Evolutionary conservation across 139 green algal species (phyloP), one percentile per base, ranked within the genome.

Genomic region (Auxenochlorella pyrenoidosa): DNA sequence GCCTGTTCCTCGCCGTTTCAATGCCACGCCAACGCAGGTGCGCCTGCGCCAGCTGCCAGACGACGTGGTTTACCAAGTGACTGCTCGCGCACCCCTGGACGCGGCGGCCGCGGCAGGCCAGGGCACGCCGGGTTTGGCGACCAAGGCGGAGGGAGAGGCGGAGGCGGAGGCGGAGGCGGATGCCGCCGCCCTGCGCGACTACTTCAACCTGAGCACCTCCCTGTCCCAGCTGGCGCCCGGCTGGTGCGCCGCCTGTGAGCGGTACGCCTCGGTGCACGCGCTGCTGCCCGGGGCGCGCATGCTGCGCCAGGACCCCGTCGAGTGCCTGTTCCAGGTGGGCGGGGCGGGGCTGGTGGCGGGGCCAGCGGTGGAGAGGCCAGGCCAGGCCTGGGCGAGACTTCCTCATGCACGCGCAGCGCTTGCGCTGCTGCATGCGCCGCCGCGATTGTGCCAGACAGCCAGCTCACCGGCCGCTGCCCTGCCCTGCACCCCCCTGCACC

Each of bases 231-330:
- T 98, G 8, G 75, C 70, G 16, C 47, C 66, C 10, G 76, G 90
- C 4, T 98, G 94, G 94, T 87, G 87, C 30, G 38, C 38, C 5
- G 70, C 65, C 4, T 95, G 97, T 89, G 38, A 63, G 3, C 92
- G 92, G 51, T 98, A 95, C 68, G 38, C 44, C 21, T 54, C 34
- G 12, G 84, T 98, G 1, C 82, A 82, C 54, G 86, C 89, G 1
- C 90, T 94, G 86, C 89, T 96, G 28, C 91, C 81, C 65, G 95
- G 95, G 13, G 93, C 92, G 0, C 91, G 96, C 47, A 96, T 98
- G 94, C 90, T 99, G 81, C 87, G 97, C 24, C 97, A 99, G 88
- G 94, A 98, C 75, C 97, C 97, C 0, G 70, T 98, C 51, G 97
- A 99, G 91, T 99, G 96, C 84, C 91, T 98, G 13, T 98, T 99